Conservation (phyloP, 768 basidiomycete genomes). For the Lanmaoa pseudosensibilis region DNA sequence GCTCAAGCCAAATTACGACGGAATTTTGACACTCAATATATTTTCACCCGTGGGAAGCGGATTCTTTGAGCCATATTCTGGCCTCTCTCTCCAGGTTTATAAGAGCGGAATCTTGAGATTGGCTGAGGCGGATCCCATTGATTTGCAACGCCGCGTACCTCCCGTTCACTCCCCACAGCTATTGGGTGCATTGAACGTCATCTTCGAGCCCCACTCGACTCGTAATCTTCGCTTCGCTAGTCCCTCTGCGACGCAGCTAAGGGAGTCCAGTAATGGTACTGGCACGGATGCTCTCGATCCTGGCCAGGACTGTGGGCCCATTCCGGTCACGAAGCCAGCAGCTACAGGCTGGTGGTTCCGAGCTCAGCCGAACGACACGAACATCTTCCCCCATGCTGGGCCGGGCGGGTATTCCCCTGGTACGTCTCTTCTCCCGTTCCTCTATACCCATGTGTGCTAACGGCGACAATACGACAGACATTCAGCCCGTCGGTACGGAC, state of each 20-base stretch:
- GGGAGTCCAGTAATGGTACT: background rate
- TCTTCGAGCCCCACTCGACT: slow-evolving; percentile 12
- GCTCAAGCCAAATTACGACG: slow-evolving; percentile 3
- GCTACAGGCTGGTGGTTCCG: slow-evolving; percentile 16
- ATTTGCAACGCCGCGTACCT: too few relatives aligned
- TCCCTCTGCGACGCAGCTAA: slow-evolving; percentile 2
- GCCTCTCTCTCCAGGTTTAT: slow-evolving; percentile 5
- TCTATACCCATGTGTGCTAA: background rate
- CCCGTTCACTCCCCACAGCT: background rate
- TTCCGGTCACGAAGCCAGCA: slow-evolving; percentile 9
- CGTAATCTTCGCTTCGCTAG: slow-evolving; percentile 13
- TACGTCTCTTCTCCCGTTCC: background rate
- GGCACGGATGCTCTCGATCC: too few relatives aligned
- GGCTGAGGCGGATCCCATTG: too few relatives aligned
- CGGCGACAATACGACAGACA: background rate
- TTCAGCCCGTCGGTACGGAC: slow-evolving; percentile 8
- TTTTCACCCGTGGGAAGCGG: background rate
- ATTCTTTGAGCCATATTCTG: slow-evolving; percentile 8
- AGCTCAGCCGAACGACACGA: background rate
- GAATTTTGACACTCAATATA: slow-evolving; percentile 5
- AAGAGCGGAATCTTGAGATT: background rate
- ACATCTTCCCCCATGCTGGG: slow-evolving; percentile 2
- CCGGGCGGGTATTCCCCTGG: slow-evolving; percentile 1
- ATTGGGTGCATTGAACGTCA: slow-evolving; percentile 12
- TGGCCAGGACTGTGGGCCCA: background rate